A percentile compares a stretch with the other conserved stretches of the same genome.
phyloP scores from a whole-genome alignment of 2,329 filamentous ascomycete genomes.

The Aspergillus ochraceus region DNA sequence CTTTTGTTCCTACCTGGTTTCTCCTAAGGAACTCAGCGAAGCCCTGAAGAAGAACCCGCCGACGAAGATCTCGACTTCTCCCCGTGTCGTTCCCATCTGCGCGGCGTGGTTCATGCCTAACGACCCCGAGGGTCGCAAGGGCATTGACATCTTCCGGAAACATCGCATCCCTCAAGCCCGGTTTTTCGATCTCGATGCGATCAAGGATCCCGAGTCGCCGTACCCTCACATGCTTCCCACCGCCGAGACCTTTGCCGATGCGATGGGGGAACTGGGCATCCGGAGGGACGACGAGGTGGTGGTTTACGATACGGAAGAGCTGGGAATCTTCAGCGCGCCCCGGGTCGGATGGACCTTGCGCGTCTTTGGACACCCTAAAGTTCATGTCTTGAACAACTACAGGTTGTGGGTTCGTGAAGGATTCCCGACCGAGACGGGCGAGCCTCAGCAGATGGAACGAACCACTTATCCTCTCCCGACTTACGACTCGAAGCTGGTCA shows the following conservation, averaged over 20 bases:
- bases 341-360: slow-evolving; percentile 91
- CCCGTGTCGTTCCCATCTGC: slow-evolving; percentile 83
- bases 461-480: slow-evolving; percentile 53
- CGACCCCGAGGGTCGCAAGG: slow-evolving; percentile 70
- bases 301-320: slow-evolving; percentile 87
- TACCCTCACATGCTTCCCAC: slow-evolving; percentile 97
- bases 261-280: slow-evolving; percentile 88
- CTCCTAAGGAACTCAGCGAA: slow-evolving; percentile 76
- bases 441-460: slow-evolving; percentile 38
- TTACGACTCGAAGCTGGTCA: slow-evolving; percentile 66
- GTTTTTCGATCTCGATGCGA: slow-evolving; percentile 93
- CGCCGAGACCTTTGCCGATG: slow-evolving; percentile 75
- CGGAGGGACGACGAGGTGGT: slow-evolving; percentile 84
- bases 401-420: slow-evolving; percentile 87
- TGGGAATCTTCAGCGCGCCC: slow-evolving; percentile 92
- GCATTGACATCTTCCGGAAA: slow-evolving; percentile 76
- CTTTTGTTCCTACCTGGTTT: slow-evolving; percentile 82
- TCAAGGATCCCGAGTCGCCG: slow-evolving; percentile 82
- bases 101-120: slow-evolving; percentile 97
- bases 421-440: slow-evolving; percentile 76
- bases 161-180: slow-evolving; percentile 84
- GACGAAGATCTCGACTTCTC: slow-evolving; percentile 75
- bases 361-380: slow-evolving; percentile 83
- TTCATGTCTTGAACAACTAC: slow-evolving; percentile 95
- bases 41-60: slow-evolving; percentile 81